A percentile compares a stretch with the other conserved stretches of the same genome.
Evolutionary conservation across 116 monocot genomes (phyloP).

Genomic region (Cymodocea nodosa): DNA sequence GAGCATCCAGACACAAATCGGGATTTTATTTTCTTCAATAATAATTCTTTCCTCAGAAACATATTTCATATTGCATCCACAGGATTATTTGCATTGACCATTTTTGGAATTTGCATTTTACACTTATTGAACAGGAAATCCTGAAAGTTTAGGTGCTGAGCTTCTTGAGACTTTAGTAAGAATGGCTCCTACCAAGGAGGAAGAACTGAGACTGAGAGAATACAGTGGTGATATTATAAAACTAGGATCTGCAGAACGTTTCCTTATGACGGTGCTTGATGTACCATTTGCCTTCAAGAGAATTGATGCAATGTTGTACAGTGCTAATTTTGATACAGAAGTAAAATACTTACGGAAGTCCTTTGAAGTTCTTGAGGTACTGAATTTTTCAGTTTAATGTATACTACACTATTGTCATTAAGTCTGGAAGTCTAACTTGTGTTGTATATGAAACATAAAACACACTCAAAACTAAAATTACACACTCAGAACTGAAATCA

Average conservation of each 20-base stretch:
- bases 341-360: slow-evolving; percentile 59
- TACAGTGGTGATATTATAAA: slow-evolving; percentile 61
- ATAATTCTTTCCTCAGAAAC: not conserved
- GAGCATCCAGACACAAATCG: not conserved
- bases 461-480: no score
- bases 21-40: not conserved
- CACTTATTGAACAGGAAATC: slow-evolving; percentile 18
- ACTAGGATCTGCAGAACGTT: slow-evolving; percentile 70
- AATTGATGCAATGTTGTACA: slow-evolving; percentile 78
- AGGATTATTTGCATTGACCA: not conserved
- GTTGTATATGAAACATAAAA: no score
- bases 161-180: slow-evolving; percentile 35
- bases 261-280: slow-evolving; percentile 64
- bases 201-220: slow-evolving; percentile 74
- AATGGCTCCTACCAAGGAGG: slow-evolving; percentile 77
- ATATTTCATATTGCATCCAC: not conserved
- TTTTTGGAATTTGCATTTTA: not conserved
- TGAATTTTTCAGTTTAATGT: not conserved
- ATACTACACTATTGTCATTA: no score
- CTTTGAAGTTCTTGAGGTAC: slow-evolving; percentile 69
- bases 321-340: slow-evolving; percentile 76
- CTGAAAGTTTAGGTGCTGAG: slow-evolving; percentile 31
- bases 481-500: no score
- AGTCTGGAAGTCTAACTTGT: no score
- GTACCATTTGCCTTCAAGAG: slow-evolving; percentile 83